Conservation (phyloP, 1,284 basidiomycete species). For the Cystodermella granulosa region DNA sequence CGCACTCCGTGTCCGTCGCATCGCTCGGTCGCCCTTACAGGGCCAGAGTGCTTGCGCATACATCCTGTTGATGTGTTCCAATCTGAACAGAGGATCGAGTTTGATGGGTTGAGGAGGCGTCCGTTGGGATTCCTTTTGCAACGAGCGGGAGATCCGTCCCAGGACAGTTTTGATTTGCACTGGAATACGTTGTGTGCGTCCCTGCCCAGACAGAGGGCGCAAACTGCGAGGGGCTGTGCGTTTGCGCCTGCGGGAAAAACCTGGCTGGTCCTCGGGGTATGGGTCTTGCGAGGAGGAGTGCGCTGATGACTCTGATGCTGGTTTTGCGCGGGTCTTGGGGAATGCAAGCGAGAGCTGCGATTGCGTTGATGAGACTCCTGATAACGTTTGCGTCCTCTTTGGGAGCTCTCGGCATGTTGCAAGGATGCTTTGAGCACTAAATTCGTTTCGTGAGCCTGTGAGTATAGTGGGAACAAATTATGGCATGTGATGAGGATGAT, state of each 20-base stretch:
- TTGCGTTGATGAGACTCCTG: neutral
- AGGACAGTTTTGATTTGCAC: constrained; percentile 9
- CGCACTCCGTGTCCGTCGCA: no score
- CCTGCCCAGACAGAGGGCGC: constrained; percentile 21
- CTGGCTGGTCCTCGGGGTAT: neutral
- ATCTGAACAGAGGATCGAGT: constrained; percentile 12
- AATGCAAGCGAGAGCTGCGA: neutral
- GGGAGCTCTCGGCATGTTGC: neutral
- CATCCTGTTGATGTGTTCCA: constrained; percentile 14
- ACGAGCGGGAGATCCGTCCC: constrained; percentile 11
- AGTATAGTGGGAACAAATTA: neutral
- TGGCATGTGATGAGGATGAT: no score
- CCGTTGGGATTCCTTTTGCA: constrained; percentile 6
- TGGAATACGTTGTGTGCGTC: constrained; percentile 13
- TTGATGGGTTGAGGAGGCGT: constrained; percentile 6
- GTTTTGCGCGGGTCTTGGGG: no score
- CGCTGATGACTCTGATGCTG: neutral
- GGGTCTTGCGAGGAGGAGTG: neutral
- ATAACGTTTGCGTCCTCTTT: neutral
- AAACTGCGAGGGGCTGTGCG: constrained; percentile 10
- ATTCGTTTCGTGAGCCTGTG: neutral
- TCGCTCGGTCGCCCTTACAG: no score
- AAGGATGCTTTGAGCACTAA: neutral
- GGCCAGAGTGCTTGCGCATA: constrained; percentile 18
- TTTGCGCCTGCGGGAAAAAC: constrained; percentile 7